Evolutionary conservation across 164 flowering plant species (phyloP), one percentile per base, ranked within the genome.

Genomic region (Piper longum): DNA sequence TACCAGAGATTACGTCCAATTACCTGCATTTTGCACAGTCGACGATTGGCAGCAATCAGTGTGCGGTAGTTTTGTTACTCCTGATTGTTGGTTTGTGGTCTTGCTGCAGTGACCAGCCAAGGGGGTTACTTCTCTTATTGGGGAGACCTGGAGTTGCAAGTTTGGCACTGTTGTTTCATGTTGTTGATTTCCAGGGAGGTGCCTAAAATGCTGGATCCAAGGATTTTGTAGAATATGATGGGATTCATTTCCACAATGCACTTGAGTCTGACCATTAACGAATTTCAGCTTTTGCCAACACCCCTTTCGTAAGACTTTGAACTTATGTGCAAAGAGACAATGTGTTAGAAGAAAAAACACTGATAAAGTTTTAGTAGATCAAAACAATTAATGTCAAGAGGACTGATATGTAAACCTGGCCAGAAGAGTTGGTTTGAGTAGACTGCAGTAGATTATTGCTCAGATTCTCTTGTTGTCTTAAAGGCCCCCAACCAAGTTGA

Each of bases 251-350:
- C 61, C 63, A 61, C 60, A 67, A 5, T 64, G 67, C 13, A 18
- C 4, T 56, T 54, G 69, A 36, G 59, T 18, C 58, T 66, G 68
- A 56, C 78, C 66, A 69, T 71, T 79, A 41, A 65, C 75, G 69
- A 85, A 81, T 68, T 74, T 67, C 19, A 78, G 66, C 61, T 76
- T 82, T 64, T 78, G 67, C 93, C 89, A 88, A 70, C 65, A 64
- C 41, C 91, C 89, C 60, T 69, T 64, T 68, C 73, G 83, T 66
- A 77, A 80, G 76, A 86, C 83, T 77, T 82, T 85, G 67, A 79
- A 82, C 95, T 85, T 71, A 14, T 70, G 66, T 62, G 57, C 3
- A 41, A 63, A 4, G 4, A 2, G 12, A 0, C 4, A 9, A 48
- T 9, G 12, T 3, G 36, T 48, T 9, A 12, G 11, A 48, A 48